Base-by-base conservation (phyloP, 768 basidiomycete species). In the Kwoniella bestiolae region DNA sequence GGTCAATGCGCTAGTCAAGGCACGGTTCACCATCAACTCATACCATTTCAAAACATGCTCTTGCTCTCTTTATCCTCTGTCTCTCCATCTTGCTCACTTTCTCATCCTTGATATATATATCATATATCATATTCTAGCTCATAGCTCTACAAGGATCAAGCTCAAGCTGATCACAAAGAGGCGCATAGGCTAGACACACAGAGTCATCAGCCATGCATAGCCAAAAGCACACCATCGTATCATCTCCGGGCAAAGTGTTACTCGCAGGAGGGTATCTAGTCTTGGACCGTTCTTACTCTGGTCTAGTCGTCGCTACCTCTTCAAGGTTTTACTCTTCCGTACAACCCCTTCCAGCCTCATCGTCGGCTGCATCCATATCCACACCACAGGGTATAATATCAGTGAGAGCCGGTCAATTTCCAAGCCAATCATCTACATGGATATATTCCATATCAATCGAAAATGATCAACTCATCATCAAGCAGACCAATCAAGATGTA, bases 221-320 rank as follows among this genome's bases (percentile, higher is more conserved):
- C 32, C n/a, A 18, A 35, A 49, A 34, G 9, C 45, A 38, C 14
- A 73, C 90, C 31, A 85, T 90, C 56, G 86, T 96, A 66, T 97
- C 94, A 34, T 87, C 94, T 1, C 91, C 95, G 9, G 95, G 95
- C 67, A 99, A 99, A 82, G 94, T 96, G 56, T 86, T 99, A 60
- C 81, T 96, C 60, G 92, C 94, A 9, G 96, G 96, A 2, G 96
- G 96, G 1, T 99, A 98, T 83, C 90, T 99, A 69, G 92, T 99
- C 29, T 89, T 98, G 67, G 94, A 98, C 81, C 89, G 87, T 21
- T 82, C 85, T 5, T 92, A 91, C 78, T 87, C 90, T 31, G 96
- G 95, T 55, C 82, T 91, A 65, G 94, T 94, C 49, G 86, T 98
- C 49, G 91, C 93, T 0, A 94, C 95, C 16, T 92, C 92, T 11